Percentiles rank a stretch among this genome's conserved stretches.
Conservation (phyloP, 2,329 filamentous ascomycete genomes). For the Graphium sp. region DNA sequence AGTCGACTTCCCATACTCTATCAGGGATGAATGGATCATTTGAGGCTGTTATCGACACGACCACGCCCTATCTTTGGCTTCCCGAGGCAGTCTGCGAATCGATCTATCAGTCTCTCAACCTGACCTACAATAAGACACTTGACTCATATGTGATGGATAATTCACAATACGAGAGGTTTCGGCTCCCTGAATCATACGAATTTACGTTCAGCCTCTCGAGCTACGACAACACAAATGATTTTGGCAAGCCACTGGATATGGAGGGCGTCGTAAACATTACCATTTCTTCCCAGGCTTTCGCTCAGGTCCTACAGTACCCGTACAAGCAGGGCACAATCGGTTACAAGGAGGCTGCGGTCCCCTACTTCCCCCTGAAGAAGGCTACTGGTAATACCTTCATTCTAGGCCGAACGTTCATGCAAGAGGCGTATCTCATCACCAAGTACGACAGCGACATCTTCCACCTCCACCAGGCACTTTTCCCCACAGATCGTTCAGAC, state of each 20-base stretch:
- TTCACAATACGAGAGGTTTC: slow-evolving; percentile 31
- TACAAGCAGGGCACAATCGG: slow-evolving; percentile 24
- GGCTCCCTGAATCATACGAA: slow-evolving; percentile 23
- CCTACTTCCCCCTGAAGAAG: slow-evolving; percentile 51
- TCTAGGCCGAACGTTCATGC: slow-evolving; percentile 51
- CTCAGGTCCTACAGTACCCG: slow-evolving; percentile 30
- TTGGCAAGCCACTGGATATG: slow-evolving; percentile 28
- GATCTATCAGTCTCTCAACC: slow-evolving; percentile 46
- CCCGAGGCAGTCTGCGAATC: slow-evolving; percentile 41
- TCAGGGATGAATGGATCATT: slow-evolving; percentile 28
- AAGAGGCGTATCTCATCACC: slow-evolving; percentile 46
- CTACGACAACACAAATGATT: slow-evolving; percentile 32
- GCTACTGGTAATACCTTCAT: slow-evolving; percentile 37
- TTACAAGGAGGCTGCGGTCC: slow-evolving; percentile 25
- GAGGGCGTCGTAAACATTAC: slow-evolving; percentile 40
- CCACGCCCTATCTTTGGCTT: slow-evolving; percentile 47
- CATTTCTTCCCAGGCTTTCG: slow-evolving; percentile 30
- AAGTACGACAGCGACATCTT: slow-evolving; percentile 36
- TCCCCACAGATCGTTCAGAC: slow-evolving; percentile 27
- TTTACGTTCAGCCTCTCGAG: slow-evolving; percentile 41
- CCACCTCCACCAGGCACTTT: slow-evolving; percentile 36
- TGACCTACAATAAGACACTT: slow-evolving; percentile 47
- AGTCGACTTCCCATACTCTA: slow-evolving; percentile 17
- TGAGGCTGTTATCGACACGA: slow-evolving; percentile 42
- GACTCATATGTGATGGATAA: slow-evolving; percentile 48